Evolutionary conservation across 331 rosid species (phyloP), one percentile per base, ranked within the genome.

Genomic region (Erythrophleum ivorense): DNA sequence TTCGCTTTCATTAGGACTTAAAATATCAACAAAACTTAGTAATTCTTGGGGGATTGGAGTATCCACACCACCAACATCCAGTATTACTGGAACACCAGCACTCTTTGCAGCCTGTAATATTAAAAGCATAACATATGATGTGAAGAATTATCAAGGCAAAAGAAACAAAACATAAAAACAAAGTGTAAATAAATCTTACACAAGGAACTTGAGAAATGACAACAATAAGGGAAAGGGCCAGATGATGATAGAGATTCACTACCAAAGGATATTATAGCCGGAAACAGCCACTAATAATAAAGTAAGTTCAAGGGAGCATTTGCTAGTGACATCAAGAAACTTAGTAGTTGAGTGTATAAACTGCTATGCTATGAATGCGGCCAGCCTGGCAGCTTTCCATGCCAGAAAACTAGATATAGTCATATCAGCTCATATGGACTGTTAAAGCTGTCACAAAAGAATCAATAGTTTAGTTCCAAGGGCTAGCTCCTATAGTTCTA

Each of bases 1-100:
- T 82, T 95, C 99, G 71, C 76, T 85, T 91, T 95, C 98, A 84
- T 95, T 95, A 8, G 99, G 98, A 78, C 97, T 93, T 36, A 95
- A 85, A 84, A 93, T 91, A 85, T 91, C 97, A 62, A 93, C 88
- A 78, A 59, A 85, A 77, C 66, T 83, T 72, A 95, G 76, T 58
- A 95, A 88, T 83, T 93, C 96, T 41, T 59, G 88, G 5, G 99
- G 92, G 71, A 95, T 72, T 46, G 92, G 93, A 7, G 93, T 77
- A 84, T 89, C 97, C 62, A 93, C 74, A 76, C 98, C 99, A 52
- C 99, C 97, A 1, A 95, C 98, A 84, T 95, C 99, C 83, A 93
- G 73, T 73, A 93, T 86, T 52, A 95, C 93, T 2, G 94, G 93
- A 34, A 95, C 96, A 71, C 94, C 91, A 43, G 90, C 92, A 72